Base-by-base conservation (phyloP, 768 basidiomycete species). In the Butyriboletus loyo region DNA sequence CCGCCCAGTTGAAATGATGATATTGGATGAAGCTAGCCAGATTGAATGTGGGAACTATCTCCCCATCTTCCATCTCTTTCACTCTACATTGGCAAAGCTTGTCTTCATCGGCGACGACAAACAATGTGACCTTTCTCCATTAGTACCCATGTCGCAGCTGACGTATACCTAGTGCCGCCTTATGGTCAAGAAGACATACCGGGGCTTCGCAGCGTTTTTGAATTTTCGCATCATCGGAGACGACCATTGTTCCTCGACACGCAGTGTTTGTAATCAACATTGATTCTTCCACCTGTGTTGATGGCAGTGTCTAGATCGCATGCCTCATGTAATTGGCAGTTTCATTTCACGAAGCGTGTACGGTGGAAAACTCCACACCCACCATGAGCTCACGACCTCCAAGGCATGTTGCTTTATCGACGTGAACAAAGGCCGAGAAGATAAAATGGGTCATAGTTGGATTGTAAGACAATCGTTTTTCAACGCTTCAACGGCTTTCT, bases 151-250 rank as follows among this genome's bases (percentile, higher is more conserved):
- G 6, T 21, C n/a, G 21, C 44, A 32, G 36, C 57, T 53, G 49
- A 58, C 37, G 2, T 27, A 13, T 31, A 25, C 17, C 15, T 32
- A 92, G 89, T 92, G 57, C 85, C 89, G 46, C 90, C 90, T 3
- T 81, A 76, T 79, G 89, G 89, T 9, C 80, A 86, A 57, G 89
- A 90, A 52, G 79, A 86, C 21, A 67, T 86, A 34, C 64, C 74
- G 46, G 75, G 78, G n/a, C 74, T 92, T 17, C 75, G 82, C 50
- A 89, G 87, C 54, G 79, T 92, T 25, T 92, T 92, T 76, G 89
- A 91, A 61, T 63, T 87, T 14, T 15, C 68, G 0, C 87, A 91
- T 67, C 72, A 92, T 15, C 69, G 68, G 2, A 63, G 66, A 13
- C 60, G 69, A 34, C 75, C 76, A 0, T 35, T 77, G 5, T 83